Conservation (phyloP, 1,284 basidiomycete genomes). For the Afroboletus lepidellus region DNA sequence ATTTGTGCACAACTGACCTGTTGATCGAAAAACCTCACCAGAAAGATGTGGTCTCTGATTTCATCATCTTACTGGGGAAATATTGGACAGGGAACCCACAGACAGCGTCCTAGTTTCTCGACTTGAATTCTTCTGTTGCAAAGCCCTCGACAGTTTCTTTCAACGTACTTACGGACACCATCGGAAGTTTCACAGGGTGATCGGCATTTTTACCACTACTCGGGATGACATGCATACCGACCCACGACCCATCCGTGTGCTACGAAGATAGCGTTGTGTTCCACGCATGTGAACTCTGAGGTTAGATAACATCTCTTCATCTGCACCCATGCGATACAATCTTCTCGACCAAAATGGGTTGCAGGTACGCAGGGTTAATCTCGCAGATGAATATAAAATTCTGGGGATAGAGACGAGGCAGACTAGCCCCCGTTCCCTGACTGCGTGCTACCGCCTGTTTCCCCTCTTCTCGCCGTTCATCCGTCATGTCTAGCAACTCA, state of each 20-base stretch:
- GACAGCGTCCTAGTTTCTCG: neutral
- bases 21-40: neutral
- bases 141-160: neutral
- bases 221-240: slow-evolving; percentile 4
- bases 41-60: neutral
- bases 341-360: neutral
- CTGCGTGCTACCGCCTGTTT: slow-evolving; percentile 1
- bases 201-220: slow-evolving; percentile 17
- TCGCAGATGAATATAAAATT: slow-evolving; percentile 21
- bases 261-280: slow-evolving; percentile 4
- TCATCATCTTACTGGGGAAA: neutral
- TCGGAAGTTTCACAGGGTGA: slow-evolving; percentile 4
- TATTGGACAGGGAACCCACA: neutral
- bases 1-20: neutral
- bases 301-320: neutral
- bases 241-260: slow-evolving; percentile 1
- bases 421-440: neutral
- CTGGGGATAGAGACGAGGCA: neutral
- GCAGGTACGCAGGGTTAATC: neutral
- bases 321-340: neutral
- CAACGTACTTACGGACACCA: neutral
- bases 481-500: slow-evolving; percentile 22
- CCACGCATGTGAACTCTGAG: slow-evolving; percentile 8
- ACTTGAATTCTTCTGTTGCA: too few relatives aligned
- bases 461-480: neutral